Evolutionary conservation across 129 eudicot genomes (phyloP).

Genomic region (Flaveria bidentis): DNA sequence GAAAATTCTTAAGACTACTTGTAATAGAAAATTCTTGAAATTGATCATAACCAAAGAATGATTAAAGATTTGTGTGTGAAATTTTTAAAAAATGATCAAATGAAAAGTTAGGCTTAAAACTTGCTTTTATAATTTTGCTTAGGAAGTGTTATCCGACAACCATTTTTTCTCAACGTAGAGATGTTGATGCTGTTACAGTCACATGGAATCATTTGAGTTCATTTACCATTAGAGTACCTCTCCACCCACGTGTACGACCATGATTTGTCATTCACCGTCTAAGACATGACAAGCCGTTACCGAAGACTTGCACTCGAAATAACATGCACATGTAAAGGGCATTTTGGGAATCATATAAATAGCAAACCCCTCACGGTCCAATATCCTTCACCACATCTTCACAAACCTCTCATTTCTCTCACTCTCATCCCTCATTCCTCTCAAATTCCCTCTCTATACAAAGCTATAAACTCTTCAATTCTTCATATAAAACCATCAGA

Average conservation of each 20-base stretch:
- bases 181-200: no score
- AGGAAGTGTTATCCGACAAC: no score
- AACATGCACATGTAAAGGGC: not conserved
- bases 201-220: no score
- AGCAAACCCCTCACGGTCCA: not conserved
- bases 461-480: not conserved
- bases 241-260: not conserved
- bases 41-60: no score
- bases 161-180: no score
- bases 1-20: no score
- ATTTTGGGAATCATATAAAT: not conserved
- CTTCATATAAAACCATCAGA: not conserved
- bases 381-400: constrained; percentile 3
- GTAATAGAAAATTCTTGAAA: no score
- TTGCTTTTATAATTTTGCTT: no score
- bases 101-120: no score
- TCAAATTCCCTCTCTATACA: not conserved
- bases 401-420: not conserved
- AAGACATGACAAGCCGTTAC: not conserved
- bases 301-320: not conserved
- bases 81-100: no score
- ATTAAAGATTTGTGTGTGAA: no score
- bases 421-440: not conserved
- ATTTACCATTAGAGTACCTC: not conserved
- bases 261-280: not conserved